These are phyloP conservation scores for Stephania japonica DNA, from an alignment of 164 flowering plant genomes.

Conservation along the genomic window DNA sequence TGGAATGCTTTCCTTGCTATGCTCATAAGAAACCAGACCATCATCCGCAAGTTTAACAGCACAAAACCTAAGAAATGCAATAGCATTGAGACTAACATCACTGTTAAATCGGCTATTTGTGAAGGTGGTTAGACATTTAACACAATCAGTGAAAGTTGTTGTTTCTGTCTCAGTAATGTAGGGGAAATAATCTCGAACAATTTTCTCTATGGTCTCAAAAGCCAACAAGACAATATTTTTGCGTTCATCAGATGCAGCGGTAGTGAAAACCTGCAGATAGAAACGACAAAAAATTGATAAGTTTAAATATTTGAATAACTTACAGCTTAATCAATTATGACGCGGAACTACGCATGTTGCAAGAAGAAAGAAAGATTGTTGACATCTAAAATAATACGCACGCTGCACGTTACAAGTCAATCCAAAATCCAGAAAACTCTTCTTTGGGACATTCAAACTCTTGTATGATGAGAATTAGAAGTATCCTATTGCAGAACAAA, in stretches of 20 bases:
- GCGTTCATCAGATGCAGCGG: constrained; percentile 97
- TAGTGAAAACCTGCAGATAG: constrained; percentile 71
- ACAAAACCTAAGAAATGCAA: constrained; percentile 96
- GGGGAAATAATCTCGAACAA: constrained; percentile 92
- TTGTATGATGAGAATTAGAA: too few species aligned
- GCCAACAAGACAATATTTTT: constrained; percentile 90
- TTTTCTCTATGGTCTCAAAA: constrained; percentile 96
- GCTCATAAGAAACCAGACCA: constrained; percentile 64
- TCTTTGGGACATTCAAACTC: too few species aligned
- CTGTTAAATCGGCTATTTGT: constrained; percentile 89
- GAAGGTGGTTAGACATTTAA: constrained; percentile 86
- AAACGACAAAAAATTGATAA: constrained; percentile 3
- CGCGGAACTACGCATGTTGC: not conserved
- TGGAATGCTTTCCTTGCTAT: constrained; percentile 34
- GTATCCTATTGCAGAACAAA: too few species aligned
- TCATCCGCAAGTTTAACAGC: constrained; percentile 98
- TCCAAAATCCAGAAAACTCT: not conserved
- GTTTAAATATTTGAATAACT: not conserved
- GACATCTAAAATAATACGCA: not conserved
- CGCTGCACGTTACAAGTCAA: not conserved
- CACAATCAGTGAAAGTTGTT: constrained; percentile 90
- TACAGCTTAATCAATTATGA: not conserved
- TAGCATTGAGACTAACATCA: constrained; percentile 97
- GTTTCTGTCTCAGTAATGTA: constrained; percentile 97
- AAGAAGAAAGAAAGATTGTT: not conserved